Evolutionary conservation across 192 early-diverging fungal species (phyloP), one percentile per base, ranked within the genome.

Genomic region (Mortierella antarctica): DNA sequence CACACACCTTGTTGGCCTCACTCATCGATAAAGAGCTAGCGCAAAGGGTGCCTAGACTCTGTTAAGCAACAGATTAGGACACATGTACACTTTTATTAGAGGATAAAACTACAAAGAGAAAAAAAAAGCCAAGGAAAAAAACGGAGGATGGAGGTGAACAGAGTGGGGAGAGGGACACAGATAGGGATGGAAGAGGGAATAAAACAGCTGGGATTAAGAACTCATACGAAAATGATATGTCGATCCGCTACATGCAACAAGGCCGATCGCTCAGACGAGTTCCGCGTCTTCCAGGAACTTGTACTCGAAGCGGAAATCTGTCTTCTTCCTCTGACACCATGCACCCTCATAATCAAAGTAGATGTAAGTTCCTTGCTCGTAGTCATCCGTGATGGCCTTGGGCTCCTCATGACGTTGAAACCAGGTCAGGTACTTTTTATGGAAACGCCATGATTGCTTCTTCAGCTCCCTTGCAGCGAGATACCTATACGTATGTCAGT

Each of bases 331-430:
- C 74, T 98, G 96, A 67, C 95, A 94, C 97, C 97, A 99, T 39
- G 92, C 92, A n/a, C 93, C 94, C 75, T 99, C 97, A 69, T 96
- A 98, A 82, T 99, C 97, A 88, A 99, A 99, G 85, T 98, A 98
- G 41, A 98, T 91, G 76, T 99, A 99, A 15, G 97, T 96, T 31
- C 97, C 97, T 82, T 95, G 93, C 83, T 99, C 97, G 85, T 94
- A 99, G 74, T 97, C 95, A 68, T 98, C 96, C 7, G 95, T 98
- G 57, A 98, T 96, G 7, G 90, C 90, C 82, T 92, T 94, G 53
- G 97, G 97, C 83, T 99, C 96, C 71, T 98, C 96, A 77, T 94
- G 95, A 41, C 97, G 90, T 84, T 99, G 97, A 86, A 99, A 98
- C 97, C 97, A 99, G 49, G 97, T 98, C 59, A 93, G 76, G 74